Base-by-base conservation (phyloP, 2,329 filamentous ascomycete genomes). In the Xylaria sp. region DNA sequence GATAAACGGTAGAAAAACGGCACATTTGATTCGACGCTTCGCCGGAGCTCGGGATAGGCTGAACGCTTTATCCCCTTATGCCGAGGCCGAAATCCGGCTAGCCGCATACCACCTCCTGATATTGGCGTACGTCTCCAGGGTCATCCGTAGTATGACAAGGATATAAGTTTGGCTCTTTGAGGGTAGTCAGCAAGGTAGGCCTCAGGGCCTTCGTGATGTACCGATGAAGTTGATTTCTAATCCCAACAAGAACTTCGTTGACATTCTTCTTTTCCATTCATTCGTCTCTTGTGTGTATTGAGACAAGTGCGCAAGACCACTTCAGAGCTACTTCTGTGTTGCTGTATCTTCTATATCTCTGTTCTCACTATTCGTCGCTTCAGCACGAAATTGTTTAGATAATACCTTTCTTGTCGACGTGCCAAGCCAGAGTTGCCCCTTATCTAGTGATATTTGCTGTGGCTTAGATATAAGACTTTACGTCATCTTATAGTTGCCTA, bases 381-480 rank as follows among this genome's bases (percentile, higher is more conserved):
- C 28, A 28, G 28, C 28, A 28, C 4, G 18, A 15, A 18, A 46
- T n/a, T n/a, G 18, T 15, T 55, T 18, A 13, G 23, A 56, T 39
- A 10, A 13, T 23, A 46, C 41, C n/a, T 41, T 39, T 48, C n/a
- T 9, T 48, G 12, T 28, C 25, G 31, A 55, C 25, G n/a, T 10
- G 41, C 28, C 54, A 49, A 25, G 31, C 41, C 18, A 15, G 18
- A 12, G 9, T 36, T 36, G 33, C n/a, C 48, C 25, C 9, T 23
- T 54, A 33, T 55, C 13, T 18, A 58, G 31, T 25, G n/a, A 58
- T 12, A 9, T 64, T 18, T 59, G 6, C n/a, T 60, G 56, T 66
- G 63, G 63, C 63, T 66, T 52, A 58, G 15, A 31, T 33, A 13
- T 63, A 43, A 25, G 51, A 57, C 25, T 23, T 43, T 28, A 62